Conservation (phyloP, 352 stramenopile genomes). For the Phytopythium mirpurense region DNA sequence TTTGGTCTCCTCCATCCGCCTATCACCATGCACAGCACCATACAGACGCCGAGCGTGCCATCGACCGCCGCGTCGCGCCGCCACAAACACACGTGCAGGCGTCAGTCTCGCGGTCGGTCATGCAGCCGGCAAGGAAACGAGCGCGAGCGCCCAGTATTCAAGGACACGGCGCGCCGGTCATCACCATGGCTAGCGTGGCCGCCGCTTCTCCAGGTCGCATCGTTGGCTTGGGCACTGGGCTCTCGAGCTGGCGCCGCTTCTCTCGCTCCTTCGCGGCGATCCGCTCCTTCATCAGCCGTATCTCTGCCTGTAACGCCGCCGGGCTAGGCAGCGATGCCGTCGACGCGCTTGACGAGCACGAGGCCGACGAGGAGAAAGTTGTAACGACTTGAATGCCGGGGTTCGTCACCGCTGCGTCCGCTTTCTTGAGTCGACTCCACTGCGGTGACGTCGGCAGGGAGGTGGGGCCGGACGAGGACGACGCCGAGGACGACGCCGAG, state of each 20-base stretch:
- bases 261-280: slow-evolving; percentile 25
- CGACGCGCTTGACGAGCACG: background rate
- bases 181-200: slow-evolving; percentile 4
- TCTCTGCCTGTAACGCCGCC: slow-evolving; percentile 11
- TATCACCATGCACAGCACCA: background rate
- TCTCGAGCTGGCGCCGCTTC: slow-evolving; percentile 6
- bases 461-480: slow-evolving; percentile 8
- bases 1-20: background rate
- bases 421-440: background rate
- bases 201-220: background rate
- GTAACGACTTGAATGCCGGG: background rate
- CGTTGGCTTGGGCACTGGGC: background rate
- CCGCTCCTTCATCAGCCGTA: slow-evolving; percentile 23
- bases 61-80: background rate
- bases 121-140: background rate
- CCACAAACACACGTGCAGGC: slow-evolving; percentile 3
- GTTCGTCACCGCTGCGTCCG: background rate
- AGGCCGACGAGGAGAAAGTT: background rate
- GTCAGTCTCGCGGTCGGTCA: background rate
- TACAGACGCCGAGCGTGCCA: background rate
- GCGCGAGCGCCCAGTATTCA: slow-evolving; percentile 1
- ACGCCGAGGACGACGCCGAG: slow-evolving; percentile 12
- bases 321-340: background rate
- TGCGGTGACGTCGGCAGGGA: background rate
- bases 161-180: background rate